phyloP scores from a whole-genome alignment of 1,284 basidiomycete species.

The Apiotrichum gamsii region DNA sequence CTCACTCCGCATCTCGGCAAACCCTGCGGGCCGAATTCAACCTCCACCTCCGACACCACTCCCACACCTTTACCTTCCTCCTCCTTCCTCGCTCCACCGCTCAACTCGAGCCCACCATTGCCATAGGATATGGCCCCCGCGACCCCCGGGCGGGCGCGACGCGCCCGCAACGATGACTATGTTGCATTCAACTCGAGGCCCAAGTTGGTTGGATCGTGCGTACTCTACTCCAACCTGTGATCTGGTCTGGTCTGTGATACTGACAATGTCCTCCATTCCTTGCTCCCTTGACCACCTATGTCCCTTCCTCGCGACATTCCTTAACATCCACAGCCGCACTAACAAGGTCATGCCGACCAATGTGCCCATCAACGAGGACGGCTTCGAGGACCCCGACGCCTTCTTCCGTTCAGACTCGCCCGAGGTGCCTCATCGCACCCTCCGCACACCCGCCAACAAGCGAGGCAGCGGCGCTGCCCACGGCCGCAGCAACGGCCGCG shows the following conservation, averaged over 20 bases:
- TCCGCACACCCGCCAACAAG: conserved; percentile 12
- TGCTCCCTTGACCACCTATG: neutral
- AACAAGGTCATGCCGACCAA: conserved; percentile 44
- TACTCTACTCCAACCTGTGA: too few species aligned
- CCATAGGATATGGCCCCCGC: too few species aligned
- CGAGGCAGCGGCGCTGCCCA: too few species aligned
- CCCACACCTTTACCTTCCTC: neutral
- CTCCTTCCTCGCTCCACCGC: neutral
- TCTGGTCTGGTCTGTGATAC: neutral
- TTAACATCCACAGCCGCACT: conserved; percentile 28
- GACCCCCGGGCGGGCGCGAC: conserved; percentile 17
- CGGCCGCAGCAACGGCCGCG: conserved; percentile 50
- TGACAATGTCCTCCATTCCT: neutral
- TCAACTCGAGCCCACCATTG: neutral
- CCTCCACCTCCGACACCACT: too few species aligned
- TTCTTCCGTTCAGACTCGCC: conserved; percentile 53
- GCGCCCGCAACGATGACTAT: conserved; percentile 21
- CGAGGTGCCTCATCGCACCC: neutral
- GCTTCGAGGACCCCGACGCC: conserved; percentile 73
- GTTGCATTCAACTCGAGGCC: conserved; percentile 39
- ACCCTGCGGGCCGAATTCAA: too few species aligned
- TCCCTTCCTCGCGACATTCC: neutral
- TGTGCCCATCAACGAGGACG: conserved; percentile 68
- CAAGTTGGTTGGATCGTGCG: conserved; percentile 43
- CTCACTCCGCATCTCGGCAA: too few species aligned